Evolutionary conservation across 2,329 filamentous ascomycete species (phyloP).

Genomic region (Trichoderma cornu-damae): DNA sequence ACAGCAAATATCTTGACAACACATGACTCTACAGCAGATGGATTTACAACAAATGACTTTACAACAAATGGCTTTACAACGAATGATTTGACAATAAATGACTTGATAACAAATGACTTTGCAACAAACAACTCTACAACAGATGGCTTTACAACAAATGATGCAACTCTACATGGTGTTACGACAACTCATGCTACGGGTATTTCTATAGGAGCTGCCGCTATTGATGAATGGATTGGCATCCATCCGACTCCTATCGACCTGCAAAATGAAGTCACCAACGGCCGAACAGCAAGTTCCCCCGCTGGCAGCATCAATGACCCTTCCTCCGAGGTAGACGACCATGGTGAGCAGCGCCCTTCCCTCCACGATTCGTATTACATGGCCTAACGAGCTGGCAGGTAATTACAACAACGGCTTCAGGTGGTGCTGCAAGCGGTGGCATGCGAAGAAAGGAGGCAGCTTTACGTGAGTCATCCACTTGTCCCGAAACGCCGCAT

Average conservation of each 20-base stretch:
- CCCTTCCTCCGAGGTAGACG: not conserved
- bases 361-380: no score
- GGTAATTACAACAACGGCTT: not conserved
- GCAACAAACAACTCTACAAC: not conserved
- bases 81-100: not conserved
- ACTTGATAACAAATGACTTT: not conserved
- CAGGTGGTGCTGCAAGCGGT: not conserved
- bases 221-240: not conserved
- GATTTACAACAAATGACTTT: not conserved
- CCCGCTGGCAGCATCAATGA: not conserved
- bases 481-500: no score
- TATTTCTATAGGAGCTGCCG: not conserved
- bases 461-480: not conserved
- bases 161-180: not conserved
- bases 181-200: not conserved
- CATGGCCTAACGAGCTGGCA: not conserved
- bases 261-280: not conserved
- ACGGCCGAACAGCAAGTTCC: not conserved
- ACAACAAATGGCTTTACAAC: not conserved
- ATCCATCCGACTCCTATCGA: no score
- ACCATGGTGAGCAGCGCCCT: not conserved
- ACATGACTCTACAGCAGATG: not conserved
- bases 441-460: not conserved
- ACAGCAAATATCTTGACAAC: not conserved
- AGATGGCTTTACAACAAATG: not conserved